Evolutionary conservation across 192 early-diverging fungal genomes (phyloP).

Genomic region (Rhizoclosmatium sp.): DNA sequence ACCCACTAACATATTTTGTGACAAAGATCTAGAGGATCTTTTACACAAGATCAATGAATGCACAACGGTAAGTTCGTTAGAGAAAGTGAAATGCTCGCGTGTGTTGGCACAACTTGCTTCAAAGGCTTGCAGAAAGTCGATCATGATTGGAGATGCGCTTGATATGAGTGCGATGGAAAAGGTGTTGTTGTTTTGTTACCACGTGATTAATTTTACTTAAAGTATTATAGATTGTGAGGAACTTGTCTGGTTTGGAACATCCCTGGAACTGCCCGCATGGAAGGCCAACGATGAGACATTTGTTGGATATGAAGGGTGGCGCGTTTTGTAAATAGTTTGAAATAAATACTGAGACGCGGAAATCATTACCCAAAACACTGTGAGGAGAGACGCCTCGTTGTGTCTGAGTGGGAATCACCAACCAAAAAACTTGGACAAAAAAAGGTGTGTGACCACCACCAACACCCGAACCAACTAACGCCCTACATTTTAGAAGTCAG

Average conservation of each 20-base stretch:
- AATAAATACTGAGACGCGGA: background rate
- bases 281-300: constrained; percentile 91
- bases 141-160: constrained; percentile 92
- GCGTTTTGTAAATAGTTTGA: background rate
- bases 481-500: no score
- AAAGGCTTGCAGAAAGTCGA: constrained; percentile 85
- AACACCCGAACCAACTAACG: no score
- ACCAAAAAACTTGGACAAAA: background rate
- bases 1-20: background rate
- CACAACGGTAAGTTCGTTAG: constrained; percentile 13
- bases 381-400: no score
- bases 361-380: constrained; percentile 3
- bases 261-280: constrained; percentile 99
- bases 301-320: constrained; percentile 50
- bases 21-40: constrained; percentile 76
- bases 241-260: constrained; percentile 88
- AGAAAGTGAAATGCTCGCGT: constrained; percentile 68
- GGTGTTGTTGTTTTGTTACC: constrained; percentile 41
- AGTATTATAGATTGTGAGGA: constrained; percentile 66
- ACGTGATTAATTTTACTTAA: constrained; percentile 14
- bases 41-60: constrained; percentile 50
- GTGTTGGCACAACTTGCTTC: constrained; percentile 84
- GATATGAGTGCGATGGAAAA: constrained; percentile 73
- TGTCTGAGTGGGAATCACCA: no score
- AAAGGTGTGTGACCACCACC: background rate